phyloP scores from a whole-genome alignment of 805 yeast genomes.

The Jamesozyma spencerorum region DNA sequence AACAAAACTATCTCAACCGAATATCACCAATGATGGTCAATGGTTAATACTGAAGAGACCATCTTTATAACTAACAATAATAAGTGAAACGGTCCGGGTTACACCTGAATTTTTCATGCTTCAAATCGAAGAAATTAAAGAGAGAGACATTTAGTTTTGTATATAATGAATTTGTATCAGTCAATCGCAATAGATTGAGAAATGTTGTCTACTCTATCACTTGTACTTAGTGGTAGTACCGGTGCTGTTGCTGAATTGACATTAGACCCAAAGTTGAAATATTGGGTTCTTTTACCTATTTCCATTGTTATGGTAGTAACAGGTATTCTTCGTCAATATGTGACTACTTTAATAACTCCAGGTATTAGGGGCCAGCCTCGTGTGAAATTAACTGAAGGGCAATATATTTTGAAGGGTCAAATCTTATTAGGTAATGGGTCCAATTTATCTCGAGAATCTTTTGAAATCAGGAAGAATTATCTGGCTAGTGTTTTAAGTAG shows the following conservation, averaged over 20 bases:
- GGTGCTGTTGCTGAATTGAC: slow-evolving; percentile 42
- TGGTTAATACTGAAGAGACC: slow-evolving; percentile 11
- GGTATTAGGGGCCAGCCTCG: slow-evolving; percentile 45
- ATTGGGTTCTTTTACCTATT: slow-evolving; percentile 89
- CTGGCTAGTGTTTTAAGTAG: slow-evolving; percentile 40
- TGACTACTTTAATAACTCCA: slow-evolving; percentile 53
- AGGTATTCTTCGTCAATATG: slow-evolving; percentile 66
- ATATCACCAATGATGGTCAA: slow-evolving; percentile 5
- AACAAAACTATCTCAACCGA: slow-evolving; percentile 11
- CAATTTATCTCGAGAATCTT: slow-evolving; percentile 45
- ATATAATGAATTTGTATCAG: too few relatives aligned
- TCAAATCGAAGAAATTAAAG: too few relatives aligned
- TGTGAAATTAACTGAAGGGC: slow-evolving; percentile 49
- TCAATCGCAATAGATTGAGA: too few relatives aligned
- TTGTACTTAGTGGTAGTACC: slow-evolving; percentile 13
- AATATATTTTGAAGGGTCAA: slow-evolving; percentile 51
- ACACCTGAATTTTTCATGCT: background rate
- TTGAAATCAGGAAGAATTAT: slow-evolving; percentile 42
- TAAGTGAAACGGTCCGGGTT: background rate
- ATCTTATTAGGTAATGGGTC: slow-evolving; percentile 46
- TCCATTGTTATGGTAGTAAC: slow-evolving; percentile 82
- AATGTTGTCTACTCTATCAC: slow-evolving; percentile 6
- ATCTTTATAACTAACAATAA: background rate
- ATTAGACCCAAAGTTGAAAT: slow-evolving; percentile 72
- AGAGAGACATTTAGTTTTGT: too few relatives aligned